These are phyloP conservation scores for Phaeoacremonium minimum DNA, from an alignment of 2,329 filamentous ascomycete species.

Conservation along the genomic window DNA sequence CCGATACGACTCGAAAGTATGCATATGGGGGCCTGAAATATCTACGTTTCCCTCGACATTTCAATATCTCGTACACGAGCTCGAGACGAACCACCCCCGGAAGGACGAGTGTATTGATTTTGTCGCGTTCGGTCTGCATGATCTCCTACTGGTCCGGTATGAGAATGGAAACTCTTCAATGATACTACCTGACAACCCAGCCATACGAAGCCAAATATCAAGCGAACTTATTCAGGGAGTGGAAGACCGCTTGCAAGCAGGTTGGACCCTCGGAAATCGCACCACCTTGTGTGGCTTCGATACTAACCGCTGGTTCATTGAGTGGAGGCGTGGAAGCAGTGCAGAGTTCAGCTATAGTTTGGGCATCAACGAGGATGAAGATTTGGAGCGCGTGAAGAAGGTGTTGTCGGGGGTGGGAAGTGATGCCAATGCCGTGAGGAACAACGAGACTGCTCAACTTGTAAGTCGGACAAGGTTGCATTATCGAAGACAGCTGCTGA, in stretches of 20 bases:
- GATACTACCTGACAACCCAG: not conserved
- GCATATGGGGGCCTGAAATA: not conserved
- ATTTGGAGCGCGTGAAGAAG: not conserved
- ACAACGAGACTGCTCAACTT: not conserved
- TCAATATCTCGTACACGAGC: not conserved
- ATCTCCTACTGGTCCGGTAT: not conserved
- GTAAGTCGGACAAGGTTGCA: not conserved
- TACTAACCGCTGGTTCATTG: not conserved
- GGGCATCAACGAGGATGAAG: not conserved
- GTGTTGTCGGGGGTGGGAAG: not conserved
- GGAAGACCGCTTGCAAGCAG: not conserved
- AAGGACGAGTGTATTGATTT: not conserved
- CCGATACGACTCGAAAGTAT: not conserved
- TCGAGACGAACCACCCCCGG: not conserved
- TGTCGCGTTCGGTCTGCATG: not conserved
- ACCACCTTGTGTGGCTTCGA: not conserved
- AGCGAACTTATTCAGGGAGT: not conserved
- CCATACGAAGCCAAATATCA: not conserved
- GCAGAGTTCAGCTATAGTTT: not conserved
- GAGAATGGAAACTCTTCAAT: not conserved
- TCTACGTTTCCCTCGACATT: not conserved
- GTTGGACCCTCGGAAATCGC: not conserved
- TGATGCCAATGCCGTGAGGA: not conserved
- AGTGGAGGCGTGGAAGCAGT: not conserved
- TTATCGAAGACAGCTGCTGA: not conserved